Percentiles rank a stretch among this genome's conserved stretches.
Conservation (phyloP, 345 rosid genomes). For the Eucalyptus cloeziana region DNA sequence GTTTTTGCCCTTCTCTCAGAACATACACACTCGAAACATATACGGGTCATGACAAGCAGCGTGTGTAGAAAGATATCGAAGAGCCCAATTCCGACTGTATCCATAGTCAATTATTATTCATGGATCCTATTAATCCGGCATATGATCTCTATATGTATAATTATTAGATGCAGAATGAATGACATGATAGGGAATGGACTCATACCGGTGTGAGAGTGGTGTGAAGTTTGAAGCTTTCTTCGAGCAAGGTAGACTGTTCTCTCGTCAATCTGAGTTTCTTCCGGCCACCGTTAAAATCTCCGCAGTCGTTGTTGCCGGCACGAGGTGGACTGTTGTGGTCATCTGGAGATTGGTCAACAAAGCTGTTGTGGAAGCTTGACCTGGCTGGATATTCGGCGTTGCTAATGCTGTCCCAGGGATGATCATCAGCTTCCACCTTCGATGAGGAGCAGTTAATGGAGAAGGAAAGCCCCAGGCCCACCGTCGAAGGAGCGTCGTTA, state of each 20-base stretch:
- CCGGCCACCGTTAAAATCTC: neutral
- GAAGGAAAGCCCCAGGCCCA: constrained; percentile 14
- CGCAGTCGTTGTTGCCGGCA: neutral
- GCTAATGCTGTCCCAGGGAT: neutral
- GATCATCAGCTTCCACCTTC: neutral
- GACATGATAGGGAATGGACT: neutral
- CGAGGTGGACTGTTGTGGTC: neutral
- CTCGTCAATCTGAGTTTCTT: constrained; percentile 35
- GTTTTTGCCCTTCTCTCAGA: neutral
- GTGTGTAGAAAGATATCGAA: neutral
- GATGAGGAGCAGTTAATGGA: neutral
- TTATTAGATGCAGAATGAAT: neutral
- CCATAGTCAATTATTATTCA: neutral
- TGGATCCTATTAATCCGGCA: neutral
- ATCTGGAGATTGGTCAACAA: neutral
- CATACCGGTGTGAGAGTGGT: constrained; percentile 25
- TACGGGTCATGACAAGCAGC: neutral
- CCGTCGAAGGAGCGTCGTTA: neutral
- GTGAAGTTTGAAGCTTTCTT: constrained; percentile 24
- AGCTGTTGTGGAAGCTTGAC: neutral
- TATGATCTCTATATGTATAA: neutral
- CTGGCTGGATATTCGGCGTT: neutral
- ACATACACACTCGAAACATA: neutral
- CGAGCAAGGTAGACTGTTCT: constrained; percentile 28
- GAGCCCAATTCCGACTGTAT: neutral